Conservation (phyloP, 2,329 filamentous ascomycete species). For the Colletotrichum karsti region DNA sequence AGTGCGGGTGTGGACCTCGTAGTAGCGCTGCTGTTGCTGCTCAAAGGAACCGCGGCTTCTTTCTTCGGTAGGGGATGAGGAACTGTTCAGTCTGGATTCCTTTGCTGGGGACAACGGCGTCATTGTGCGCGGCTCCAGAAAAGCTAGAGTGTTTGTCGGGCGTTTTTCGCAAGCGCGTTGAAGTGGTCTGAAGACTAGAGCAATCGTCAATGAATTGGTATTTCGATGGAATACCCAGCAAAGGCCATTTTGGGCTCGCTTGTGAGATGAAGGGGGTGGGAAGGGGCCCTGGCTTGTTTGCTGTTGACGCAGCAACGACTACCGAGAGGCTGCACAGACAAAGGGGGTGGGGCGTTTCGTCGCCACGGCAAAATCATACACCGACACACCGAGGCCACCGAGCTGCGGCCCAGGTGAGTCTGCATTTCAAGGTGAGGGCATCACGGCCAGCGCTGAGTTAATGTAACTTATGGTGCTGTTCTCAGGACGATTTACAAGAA, state of each 20-base stretch:
- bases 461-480: background rate
- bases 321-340: constrained; percentile 19
- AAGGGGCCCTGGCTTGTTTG: constrained; percentile 28
- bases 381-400: constrained; percentile 14
- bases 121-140: constrained; percentile 37
- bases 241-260: constrained; percentile 26
- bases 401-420: background rate
- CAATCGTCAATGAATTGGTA: constrained; percentile 26
- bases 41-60: constrained; percentile 38
- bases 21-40: constrained; percentile 29
- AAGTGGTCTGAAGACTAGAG: background rate
- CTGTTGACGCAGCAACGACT: constrained; percentile 29
- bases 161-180: constrained; percentile 8
- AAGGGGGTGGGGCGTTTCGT: constrained; percentile 22
- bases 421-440: background rate
- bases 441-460: background rate
- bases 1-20: constrained; percentile 43
- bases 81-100: constrained; percentile 41
- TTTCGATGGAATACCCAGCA: constrained; percentile 20
- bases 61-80: constrained; percentile 36
- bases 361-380: constrained; percentile 25
- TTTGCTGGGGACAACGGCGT: constrained; percentile 49
- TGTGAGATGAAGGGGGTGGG: constrained; percentile 29
- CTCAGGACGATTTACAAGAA: background rate
- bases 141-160: background rate